Conservation (phyloP, 2,329 filamentous ascomycete species). For the Didymella glomerata region DNA sequence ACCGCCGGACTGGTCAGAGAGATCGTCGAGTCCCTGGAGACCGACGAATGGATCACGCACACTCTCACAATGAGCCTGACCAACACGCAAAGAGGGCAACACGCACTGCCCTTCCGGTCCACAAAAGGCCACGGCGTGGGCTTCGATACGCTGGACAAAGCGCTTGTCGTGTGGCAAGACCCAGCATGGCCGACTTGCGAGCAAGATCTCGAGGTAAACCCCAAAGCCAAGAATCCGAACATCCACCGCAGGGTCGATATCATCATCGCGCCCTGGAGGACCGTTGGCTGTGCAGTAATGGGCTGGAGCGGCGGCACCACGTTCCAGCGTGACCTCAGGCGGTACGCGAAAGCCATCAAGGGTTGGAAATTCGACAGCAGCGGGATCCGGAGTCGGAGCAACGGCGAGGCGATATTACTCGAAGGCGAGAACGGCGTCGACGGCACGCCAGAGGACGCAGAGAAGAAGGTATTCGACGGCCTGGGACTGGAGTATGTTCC, state of each 20-base stretch:
- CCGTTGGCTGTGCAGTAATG: conserved; percentile 84
- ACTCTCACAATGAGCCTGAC: conserved; percentile 75
- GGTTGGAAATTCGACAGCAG: conserved; percentile 90
- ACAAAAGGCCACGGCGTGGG: conserved; percentile 60
- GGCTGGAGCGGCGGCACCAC: conserved; percentile 91
- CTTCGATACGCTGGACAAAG: conserved; percentile 91
- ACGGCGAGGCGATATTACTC: conserved; percentile 77
- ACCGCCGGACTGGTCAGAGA: conserved; percentile 76
- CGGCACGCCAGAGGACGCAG: conserved; percentile 72
- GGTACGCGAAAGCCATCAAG: conserved; percentile 77
- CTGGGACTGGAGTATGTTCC: conserved; percentile 66
- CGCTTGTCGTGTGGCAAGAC: conserved; percentile 90
- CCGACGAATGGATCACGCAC: conserved; percentile 77
- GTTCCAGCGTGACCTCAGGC: conserved; percentile 84
- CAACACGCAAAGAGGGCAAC: conserved; percentile 77
- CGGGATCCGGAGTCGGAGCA: conserved; percentile 74
- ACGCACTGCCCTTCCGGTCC: conserved; percentile 64
- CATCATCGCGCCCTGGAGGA: conserved; percentile 87
- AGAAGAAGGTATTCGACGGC: conserved; percentile 79
- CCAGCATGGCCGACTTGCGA: conserved; percentile 57
- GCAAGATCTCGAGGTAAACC: conserved; percentile 46
- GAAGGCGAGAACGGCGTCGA: conserved; percentile 59
- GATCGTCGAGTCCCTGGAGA: conserved; percentile 76
- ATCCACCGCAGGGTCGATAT: conserved; percentile 89
- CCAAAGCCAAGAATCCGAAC: conserved; percentile 69